phyloP scores from a whole-genome alignment of 495 filamentous ascomycete species.

The Rhypophila decipiens region DNA sequence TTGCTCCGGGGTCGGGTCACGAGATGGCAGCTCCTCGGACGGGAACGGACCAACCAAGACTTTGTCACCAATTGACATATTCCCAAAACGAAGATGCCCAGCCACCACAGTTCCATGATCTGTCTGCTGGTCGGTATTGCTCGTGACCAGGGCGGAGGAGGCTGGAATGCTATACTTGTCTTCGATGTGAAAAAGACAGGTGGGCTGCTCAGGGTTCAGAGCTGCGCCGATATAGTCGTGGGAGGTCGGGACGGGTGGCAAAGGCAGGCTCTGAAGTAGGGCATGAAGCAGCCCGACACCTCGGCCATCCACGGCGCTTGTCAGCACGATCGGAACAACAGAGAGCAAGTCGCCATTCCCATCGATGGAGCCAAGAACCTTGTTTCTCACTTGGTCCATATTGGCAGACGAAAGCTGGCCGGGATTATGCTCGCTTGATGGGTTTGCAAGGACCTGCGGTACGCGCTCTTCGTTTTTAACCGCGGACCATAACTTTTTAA shows the following conservation, averaged over 20 bases:
- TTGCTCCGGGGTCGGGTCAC: conserved; percentile 30
- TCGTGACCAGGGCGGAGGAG: conserved; percentile 36
- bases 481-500: conserved; percentile 66
- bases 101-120: conserved; percentile 60
- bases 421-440: conserved; percentile 26
- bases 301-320: conserved; percentile 78
- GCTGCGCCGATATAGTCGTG: conserved; percentile 37
- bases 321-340: conserved; percentile 78
- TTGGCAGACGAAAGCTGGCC: conserved; percentile 37
- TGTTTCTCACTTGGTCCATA: conserved; percentile 44
- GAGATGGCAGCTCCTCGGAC: conserved; percentile 33
- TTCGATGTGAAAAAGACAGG: conserved; percentile 76
- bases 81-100: conserved; percentile 75
- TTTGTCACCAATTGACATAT: conserved; percentile 69
- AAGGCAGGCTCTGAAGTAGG: conserved; percentile 68
- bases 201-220: conserved; percentile 43
- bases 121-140: conserved; percentile 25
- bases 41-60: conserved; percentile 76
- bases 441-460: conserved; percentile 57
- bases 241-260: conserved; percentile 51
- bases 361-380: conserved; percentile 40
- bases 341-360: conserved; percentile 39
- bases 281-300: conserved; percentile 79
- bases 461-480: conserved; percentile 69
- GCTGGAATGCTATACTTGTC: conserved; percentile 60